Evolutionary conservation across 2,329 filamentous ascomycete genomes (phyloP), one percentile per base, ranked within the genome.

Genomic region (Aspergillus pseudonomiae): DNA sequence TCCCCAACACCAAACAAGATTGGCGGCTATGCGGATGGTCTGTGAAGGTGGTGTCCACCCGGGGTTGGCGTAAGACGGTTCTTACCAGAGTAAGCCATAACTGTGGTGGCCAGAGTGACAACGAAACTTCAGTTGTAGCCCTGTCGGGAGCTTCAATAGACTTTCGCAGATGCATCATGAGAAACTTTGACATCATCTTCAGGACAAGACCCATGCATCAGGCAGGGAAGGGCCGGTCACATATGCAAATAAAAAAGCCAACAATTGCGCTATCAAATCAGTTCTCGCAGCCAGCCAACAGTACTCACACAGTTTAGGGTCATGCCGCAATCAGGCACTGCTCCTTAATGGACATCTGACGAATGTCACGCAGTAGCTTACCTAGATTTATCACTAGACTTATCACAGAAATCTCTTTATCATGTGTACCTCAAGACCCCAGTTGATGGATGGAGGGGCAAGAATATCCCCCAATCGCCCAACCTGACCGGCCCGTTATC

Each of bases 21-120:
- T 71, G 69, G 70, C 68, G 70, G 69, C 67, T 68, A 70, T 68
- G 71, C 69, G 73, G 69, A 71, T 73, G 69, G 71, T 70, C 60
- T 65, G 60, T 57, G 58, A 65, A 65, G 63, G 62, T 64, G 61
- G 65, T 61, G 60, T 54, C 63, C 62, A 60, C 63, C 58, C 58
- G 59, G 58, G 55, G 60, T 64, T 53, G 61, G 66, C 62, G 66
- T 68, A 62, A 61, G 57, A 34, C 59, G 57, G 62, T 53, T 57
- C 34, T 62, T 65, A 55, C 63, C 62, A 48, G 59, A 48, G 39
- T 39, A 26, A 55, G 53, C 54, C 12, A 41, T 53, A 24, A 59
- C 4, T 43, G 54, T 53, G 63, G 62, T 63, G 61, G 65, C 55
- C 63, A 63, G 48, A 56, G 65, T 64, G 62, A 62, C 66, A 59